These are phyloP conservation scores for Lecanosticta acicola DNA, from an alignment of 2,329 filamentous ascomycete genomes.

Conservation along the genomic window DNA sequence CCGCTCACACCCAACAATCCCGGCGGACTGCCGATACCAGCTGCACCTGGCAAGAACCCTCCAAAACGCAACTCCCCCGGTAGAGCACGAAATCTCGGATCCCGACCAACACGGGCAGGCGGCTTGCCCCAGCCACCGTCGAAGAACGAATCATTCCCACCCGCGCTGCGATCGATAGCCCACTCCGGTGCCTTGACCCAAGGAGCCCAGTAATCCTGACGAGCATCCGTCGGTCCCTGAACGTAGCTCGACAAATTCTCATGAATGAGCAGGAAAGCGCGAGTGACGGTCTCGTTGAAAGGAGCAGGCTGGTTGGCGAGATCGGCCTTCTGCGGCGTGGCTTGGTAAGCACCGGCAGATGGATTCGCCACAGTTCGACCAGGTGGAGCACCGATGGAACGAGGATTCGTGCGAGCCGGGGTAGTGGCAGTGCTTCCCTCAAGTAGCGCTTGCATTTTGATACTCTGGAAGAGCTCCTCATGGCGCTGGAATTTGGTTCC, in stretches of 20 bases:
- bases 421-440: not conserved
- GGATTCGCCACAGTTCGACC: not conserved
- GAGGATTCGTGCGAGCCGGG: constrained; percentile 2
- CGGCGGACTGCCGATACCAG: not conserved
- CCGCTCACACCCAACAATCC: not conserved
- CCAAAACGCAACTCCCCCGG: constrained; percentile 19
- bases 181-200: constrained; percentile 37
- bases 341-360: not conserved
- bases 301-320: constrained; percentile 1
- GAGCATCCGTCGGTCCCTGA: constrained; percentile 30
- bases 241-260: constrained; percentile 41
- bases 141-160: constrained; percentile 40
- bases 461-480: constrained; percentile 25
- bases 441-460: constrained; percentile 12
- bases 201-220: constrained; percentile 37
- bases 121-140: constrained; percentile 35
- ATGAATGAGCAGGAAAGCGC: constrained; percentile 38
- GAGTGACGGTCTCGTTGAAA: constrained; percentile 22
- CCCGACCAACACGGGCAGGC: constrained; percentile 34
- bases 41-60: constrained; percentile 10
- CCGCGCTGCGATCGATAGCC: constrained; percentile 34
- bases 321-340: constrained; percentile 4
- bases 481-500: constrained; percentile 30
- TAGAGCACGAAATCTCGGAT: constrained; percentile 31
- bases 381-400: constrained; percentile 5